Evolutionary conservation across 768 basidiomycete species (phyloP).

Genomic region (Leccinum incarnatum): DNA sequence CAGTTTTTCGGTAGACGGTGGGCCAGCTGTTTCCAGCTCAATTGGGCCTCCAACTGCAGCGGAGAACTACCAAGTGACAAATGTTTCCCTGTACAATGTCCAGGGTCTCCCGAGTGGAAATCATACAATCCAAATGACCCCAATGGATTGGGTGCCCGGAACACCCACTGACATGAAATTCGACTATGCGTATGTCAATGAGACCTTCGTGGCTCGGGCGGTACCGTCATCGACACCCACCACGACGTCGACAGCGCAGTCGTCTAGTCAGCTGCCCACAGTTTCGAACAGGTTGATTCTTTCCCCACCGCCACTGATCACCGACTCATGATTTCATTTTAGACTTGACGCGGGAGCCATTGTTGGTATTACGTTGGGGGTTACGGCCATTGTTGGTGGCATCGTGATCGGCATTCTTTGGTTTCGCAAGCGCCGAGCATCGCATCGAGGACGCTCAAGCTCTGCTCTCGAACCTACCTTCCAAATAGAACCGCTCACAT

Average conservation of each 20-base stretch:
- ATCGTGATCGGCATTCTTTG: slow-evolving; percentile 5
- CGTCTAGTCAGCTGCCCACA: too few relatives aligned
- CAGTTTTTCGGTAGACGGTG: slow-evolving; percentile 20
- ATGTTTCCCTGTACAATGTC: slow-evolving; percentile 15
- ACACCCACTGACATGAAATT: too few relatives aligned
- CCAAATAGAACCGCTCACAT: slow-evolving; percentile 5
- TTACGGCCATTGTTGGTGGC: not conserved
- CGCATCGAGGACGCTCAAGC: not conserved
- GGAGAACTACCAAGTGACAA: slow-evolving; percentile 19
- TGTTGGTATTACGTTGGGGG: slow-evolving; percentile 12
- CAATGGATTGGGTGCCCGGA: too few relatives aligned
- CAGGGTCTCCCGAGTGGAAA: slow-evolving; percentile 16
- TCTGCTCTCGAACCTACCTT: not conserved
- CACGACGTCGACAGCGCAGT: too few relatives aligned
- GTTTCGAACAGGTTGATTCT: slow-evolving; percentile 9
- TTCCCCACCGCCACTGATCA: not conserved
- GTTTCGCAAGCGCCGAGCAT: slow-evolving; percentile 7
- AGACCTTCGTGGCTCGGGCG: slow-evolving; percentile 14
- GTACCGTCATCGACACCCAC: too few relatives aligned
- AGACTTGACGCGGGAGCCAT: slow-evolving; percentile 13
- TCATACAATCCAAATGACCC: slow-evolving; percentile 20
- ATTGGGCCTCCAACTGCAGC: not conserved
- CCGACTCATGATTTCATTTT: slow-evolving; percentile 4
- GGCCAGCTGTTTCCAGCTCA: slow-evolving; percentile 2
- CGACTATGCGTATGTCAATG: slow-evolving; percentile 11